Evolutionary conservation across 31 red algal genomes (phyloP).

Genomic region (Asparagopsis taxiformis): DNA sequence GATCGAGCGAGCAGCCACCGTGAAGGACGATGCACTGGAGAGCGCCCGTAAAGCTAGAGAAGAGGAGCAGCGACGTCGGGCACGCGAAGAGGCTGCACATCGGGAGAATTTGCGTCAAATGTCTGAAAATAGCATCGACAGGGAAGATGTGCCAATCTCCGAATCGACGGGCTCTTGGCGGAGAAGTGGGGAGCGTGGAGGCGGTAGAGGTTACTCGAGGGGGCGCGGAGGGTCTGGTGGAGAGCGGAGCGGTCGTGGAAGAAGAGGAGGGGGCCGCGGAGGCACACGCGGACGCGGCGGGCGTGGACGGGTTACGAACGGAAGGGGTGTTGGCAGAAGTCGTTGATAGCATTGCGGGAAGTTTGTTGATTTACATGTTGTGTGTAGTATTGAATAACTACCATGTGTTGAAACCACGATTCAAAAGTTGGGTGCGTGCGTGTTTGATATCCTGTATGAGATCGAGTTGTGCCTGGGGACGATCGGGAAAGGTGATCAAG

Average conservation of each 20-base stretch:
- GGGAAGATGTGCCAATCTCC: slow-evolving; percentile 2
- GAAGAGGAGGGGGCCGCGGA: slow-evolving; percentile 17
- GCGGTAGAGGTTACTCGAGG: slow-evolving; percentile 14
- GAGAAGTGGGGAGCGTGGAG: slow-evolving; percentile 1
- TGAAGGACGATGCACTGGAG: slow-evolving; percentile 45
- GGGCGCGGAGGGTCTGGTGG: slow-evolving; percentile 37
- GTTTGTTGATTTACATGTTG: no score
- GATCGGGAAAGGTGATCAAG: slow-evolving; percentile 64
- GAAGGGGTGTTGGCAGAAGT: background rate
- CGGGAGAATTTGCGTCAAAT: background rate
- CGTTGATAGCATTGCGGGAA: no score
- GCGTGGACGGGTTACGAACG: background rate
- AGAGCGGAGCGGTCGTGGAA: slow-evolving; percentile 5
- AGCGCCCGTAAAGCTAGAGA: slow-evolving; percentile 35
- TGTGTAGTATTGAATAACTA: no score
- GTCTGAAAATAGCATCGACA: background rate
- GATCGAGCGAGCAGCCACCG: slow-evolving; percentile 47
- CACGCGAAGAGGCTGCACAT: slow-evolving; percentile 15
- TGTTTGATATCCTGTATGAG: slow-evolving; percentile 58
- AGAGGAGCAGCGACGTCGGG: slow-evolving; percentile 29
- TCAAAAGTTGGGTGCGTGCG: slow-evolving; percentile 27
- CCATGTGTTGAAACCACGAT: slow-evolving; percentile 43
- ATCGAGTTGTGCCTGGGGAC: slow-evolving; percentile 33
- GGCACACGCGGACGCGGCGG: slow-evolving; percentile 5
- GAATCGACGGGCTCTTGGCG: background rate